These are phyloP conservation scores for Nakazawaea ernobii DNA, from an alignment of 805 yeast genomes.

Conservation along the genomic window DNA sequence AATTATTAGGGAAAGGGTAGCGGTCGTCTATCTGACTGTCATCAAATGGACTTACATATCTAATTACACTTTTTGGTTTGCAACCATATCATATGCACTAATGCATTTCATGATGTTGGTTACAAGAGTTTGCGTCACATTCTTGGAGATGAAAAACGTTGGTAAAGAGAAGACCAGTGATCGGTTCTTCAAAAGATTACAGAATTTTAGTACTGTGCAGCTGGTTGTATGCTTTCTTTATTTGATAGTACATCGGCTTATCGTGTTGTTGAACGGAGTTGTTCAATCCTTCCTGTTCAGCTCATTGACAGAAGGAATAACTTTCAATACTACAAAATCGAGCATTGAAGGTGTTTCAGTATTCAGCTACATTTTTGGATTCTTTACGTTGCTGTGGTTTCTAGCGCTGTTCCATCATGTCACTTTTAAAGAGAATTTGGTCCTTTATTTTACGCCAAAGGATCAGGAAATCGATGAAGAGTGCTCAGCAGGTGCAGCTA, in stretches of 20 bases:
- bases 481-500: too few relatives aligned
- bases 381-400: background rate
- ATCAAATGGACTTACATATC: constrained; percentile 6
- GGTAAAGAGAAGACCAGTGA: background rate
- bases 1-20: background rate
- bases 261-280: constrained; percentile 4
- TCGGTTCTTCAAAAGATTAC: background rate
- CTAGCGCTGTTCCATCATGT: constrained; percentile 1
- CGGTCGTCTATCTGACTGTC: background rate
- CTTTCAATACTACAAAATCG: constrained; percentile 3
- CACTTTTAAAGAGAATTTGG: background rate
- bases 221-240: background rate
- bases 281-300: constrained; percentile 6
- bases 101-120: constrained; percentile 1
- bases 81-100: background rate
- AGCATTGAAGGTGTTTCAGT: background rate
- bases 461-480: too few relatives aligned
- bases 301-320: constrained; percentile 2
- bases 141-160: background rate
- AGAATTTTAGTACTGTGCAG: constrained; percentile 3
- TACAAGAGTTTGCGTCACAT: background rate
- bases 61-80: background rate
- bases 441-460: background rate
- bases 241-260: constrained; percentile 2
- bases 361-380: background rate